Conservation (phyloP, 2,329 filamentous ascomycete species). For the Penicillium sp. region DNA sequence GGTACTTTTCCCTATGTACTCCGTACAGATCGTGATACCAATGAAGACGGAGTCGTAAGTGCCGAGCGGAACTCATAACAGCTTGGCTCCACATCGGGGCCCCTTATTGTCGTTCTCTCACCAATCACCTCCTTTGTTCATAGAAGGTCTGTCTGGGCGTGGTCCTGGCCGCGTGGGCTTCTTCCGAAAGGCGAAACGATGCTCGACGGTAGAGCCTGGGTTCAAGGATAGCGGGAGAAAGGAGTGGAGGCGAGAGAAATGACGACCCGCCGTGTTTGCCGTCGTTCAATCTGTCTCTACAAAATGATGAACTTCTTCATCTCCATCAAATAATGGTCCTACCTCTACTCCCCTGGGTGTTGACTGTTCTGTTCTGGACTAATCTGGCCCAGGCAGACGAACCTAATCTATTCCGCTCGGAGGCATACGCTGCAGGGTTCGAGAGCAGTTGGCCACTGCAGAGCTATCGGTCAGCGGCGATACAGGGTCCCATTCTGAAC, state of each 20-base stretch:
- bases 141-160: neutral
- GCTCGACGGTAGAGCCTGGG: neutral
- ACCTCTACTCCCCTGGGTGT: neutral
- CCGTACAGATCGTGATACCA: no score
- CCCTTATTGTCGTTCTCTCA: neutral
- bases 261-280: neutral
- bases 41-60: neutral
- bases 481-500: conserved; percentile 32
- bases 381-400: conserved; percentile 2
- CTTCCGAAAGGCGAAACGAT: conserved; percentile 4
- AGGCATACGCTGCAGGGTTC: conserved; percentile 25
- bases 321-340: neutral
- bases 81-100: neutral
- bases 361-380: neutral
- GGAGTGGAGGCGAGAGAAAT: neutral
- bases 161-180: conserved; percentile 6
- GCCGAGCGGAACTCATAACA: neutral
- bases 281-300: neutral
- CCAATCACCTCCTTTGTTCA: neutral
- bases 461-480: conserved; percentile 27
- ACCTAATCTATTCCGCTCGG: conserved; percentile 10
- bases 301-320: neutral
- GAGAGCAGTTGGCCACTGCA: conserved; percentile 32
- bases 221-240: neutral
- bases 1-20: no score